Base-by-base conservation (phyloP, 495 filamentous ascomycete genomes). In the Aspergillus carlsbadensis region DNA sequence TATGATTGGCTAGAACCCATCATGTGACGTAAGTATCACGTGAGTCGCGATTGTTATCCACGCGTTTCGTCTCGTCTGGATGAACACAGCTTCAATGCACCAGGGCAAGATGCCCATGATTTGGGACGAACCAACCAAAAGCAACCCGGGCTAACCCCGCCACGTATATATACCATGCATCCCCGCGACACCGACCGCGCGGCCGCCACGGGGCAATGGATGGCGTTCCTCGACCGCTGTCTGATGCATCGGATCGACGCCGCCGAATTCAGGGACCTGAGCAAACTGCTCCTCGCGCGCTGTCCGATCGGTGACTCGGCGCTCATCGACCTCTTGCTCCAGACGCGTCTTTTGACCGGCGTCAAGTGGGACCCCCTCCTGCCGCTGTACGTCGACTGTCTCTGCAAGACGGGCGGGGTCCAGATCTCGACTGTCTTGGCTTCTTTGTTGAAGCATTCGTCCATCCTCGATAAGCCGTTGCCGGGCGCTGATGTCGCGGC, bases 331-430 rank as follows among this genome's bases (percentile, higher is more conserved):
- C 63, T 88, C 3, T 74, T 86, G 29, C 70, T 90, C 6, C 77
- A 77, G 21, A 82, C 84, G 2, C 78, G 78, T 22, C 64, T 68
- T 13, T 64, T 65, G 24, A 78, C 78, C 46, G 70, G 62, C 34
- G 66, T 78, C 61, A 72, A 71, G 55, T 80, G 87, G 69, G 88
- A 91, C 58, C 84, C 84, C 20, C 76, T 87, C 41, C 68, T 88
- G 20, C 76, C 79, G 5, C 72, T 80, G 17, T 92, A 91, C 70
- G 66, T 88, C 29, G 77, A 87, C 65, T 75, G 76, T 13, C 76
- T 91, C 24, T 77, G 84, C 31, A 75, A 78, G 34, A 65, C 71
- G 40, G 76, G 76, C 8, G 65, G 76, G 53, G 71, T 87, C 29
- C 81, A 84, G 55, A 71, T 75, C 5, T 73, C 82, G 0, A 78